phyloP scores from a whole-genome alignment of 1,284 basidiomycete genomes.

The Cronartium quercuum region DNA sequence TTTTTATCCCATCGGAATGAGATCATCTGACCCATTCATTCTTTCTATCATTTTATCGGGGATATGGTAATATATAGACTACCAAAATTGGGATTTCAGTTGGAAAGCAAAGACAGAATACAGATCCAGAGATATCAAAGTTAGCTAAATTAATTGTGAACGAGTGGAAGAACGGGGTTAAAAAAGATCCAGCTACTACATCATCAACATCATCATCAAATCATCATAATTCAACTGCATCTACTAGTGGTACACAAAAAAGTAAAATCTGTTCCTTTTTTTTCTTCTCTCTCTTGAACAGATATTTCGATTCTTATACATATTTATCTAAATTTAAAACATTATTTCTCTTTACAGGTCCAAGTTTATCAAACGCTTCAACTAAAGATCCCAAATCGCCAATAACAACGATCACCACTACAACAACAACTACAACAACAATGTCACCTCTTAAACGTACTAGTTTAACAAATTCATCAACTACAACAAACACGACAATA shows the following conservation, averaged over 20 bases:
- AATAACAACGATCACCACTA: neutral
- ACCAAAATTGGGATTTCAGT: conserved; percentile 31
- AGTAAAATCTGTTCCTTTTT: neutral
- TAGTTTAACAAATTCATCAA: neutral
- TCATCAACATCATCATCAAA: conserved; percentile 1
- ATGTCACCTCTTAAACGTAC: neutral
- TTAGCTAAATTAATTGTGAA: conserved; percentile 25
- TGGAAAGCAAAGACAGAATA: conserved; percentile 28
- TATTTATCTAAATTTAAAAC: neutral
- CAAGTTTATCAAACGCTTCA: neutral
- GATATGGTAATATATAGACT: neutral
- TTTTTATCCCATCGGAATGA: too few relatives aligned
- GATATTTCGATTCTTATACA: neutral
- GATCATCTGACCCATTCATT: neutral
- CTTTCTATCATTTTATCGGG: neutral
- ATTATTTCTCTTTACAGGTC: conserved; percentile 6
- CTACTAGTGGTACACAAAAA: neutral
- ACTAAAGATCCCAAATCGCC: conserved; percentile 2
- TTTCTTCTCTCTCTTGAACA: neutral
- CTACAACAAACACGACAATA: neutral
- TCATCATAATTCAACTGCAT: neutral
- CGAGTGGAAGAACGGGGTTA: conserved; percentile 24
- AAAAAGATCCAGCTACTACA: conserved; percentile 2
- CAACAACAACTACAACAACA: neutral
- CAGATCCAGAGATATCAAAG: conserved; percentile 27